Evolutionary conservation across 495 filamentous ascomycete genomes (phyloP).

Genomic region (Penicillium bialowiezense): DNA sequence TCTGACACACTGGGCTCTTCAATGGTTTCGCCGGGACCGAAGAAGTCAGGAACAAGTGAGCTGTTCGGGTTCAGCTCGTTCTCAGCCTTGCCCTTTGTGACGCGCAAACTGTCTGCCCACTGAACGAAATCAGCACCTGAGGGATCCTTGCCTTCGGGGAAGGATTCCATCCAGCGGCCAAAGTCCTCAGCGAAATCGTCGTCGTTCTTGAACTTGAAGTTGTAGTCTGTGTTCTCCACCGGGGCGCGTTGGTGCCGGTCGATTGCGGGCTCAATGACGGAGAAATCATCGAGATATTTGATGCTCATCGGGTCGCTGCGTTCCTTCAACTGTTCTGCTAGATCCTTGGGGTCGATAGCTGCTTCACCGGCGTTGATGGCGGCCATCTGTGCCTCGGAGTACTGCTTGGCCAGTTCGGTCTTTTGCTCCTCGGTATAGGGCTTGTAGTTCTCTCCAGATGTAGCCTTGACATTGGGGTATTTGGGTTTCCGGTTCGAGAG

Average conservation of each 20-base stretch:
- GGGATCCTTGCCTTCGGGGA: slow-evolving; percentile 48
- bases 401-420: slow-evolving; percentile 57
- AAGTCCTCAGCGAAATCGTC: slow-evolving; percentile 56
- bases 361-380: slow-evolving; percentile 84
- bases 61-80: slow-evolving; percentile 47
- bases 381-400: slow-evolving; percentile 76
- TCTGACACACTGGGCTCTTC: slow-evolving; percentile 27
- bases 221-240: slow-evolving; percentile 56
- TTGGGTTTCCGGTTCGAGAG: slow-evolving; percentile 37
- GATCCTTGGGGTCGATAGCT: slow-evolving; percentile 73
- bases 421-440: slow-evolving; percentile 70
- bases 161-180: slow-evolving; percentile 52
- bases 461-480: slow-evolving; percentile 22
- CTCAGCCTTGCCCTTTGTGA: slow-evolving; percentile 52
- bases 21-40: slow-evolving; percentile 41
- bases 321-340: slow-evolving; percentile 66
- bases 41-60: slow-evolving; percentile 48
- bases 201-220: slow-evolving; percentile 57
- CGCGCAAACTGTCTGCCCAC: slow-evolving; percentile 43
- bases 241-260: slow-evolving; percentile 60
- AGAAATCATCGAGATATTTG: slow-evolving; percentile 84
- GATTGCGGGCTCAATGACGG: slow-evolving; percentile 68
- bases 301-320: slow-evolving; percentile 69
- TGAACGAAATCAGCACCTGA: slow-evolving; percentile 41
- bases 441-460: slow-evolving; percentile 43